Evolutionary conservation across 345 rosid genomes (phyloP).

Genomic region (Isatis tinctoria): DNA sequence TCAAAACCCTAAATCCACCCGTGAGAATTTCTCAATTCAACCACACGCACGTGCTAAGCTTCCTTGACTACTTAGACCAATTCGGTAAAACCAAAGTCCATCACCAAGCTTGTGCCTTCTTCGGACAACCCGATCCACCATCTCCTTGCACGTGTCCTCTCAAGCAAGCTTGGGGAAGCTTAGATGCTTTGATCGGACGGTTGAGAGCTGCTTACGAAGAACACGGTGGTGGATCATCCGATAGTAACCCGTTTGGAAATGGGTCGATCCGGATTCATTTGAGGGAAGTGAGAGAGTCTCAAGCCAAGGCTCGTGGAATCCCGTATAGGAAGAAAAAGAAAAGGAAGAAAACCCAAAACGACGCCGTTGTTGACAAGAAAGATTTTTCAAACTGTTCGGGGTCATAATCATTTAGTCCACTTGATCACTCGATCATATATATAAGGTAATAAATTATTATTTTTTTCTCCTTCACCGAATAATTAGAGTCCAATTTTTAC

Average conservation of each 20-base stretch:
- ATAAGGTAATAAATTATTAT: constrained; percentile 4
- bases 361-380: constrained; percentile 23
- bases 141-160: constrained; percentile 82
- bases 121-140: constrained; percentile 82
- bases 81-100: constrained; percentile 96
- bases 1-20: constrained; percentile 76
- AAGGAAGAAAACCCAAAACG: constrained; percentile 43
- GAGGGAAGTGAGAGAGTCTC: constrained; percentile 82
- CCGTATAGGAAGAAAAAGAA: constrained; percentile 85
- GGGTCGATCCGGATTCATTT: constrained; percentile 66
- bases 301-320: constrained; percentile 83
- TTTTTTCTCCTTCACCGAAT: not conserved
- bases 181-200: constrained; percentile 87
- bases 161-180: constrained; percentile 93
- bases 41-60: constrained; percentile 76
- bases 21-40: constrained; percentile 62
- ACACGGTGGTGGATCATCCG: constrained; percentile 70
- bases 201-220: constrained; percentile 85
- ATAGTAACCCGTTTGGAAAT: constrained; percentile 77
- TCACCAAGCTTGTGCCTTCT: constrained; percentile 68
- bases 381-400: constrained; percentile 26
- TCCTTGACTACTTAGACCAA: constrained; percentile 81
- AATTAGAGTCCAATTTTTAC: not conserved
- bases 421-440: constrained; percentile 4
- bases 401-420: constrained; percentile 20